Evolutionary conservation across 805 yeast species (phyloP).

Genomic region (Ogataea pini): DNA sequence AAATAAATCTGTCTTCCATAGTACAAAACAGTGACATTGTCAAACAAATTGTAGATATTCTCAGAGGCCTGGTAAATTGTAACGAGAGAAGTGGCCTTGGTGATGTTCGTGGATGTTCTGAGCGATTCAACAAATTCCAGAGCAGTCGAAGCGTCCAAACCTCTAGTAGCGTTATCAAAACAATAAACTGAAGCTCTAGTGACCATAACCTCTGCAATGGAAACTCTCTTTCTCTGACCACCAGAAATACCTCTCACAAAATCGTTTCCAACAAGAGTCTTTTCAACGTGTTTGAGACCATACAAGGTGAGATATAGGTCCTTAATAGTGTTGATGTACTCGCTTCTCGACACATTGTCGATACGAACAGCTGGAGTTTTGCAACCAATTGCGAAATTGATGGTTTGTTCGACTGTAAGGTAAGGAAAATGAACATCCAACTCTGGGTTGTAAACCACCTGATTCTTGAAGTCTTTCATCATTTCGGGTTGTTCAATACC

Average conservation of each 20-base stretch:
- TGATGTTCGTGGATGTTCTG: constrained; percentile 57
- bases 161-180: constrained; percentile 73
- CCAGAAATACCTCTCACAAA: constrained; percentile 71
- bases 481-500: constrained; percentile 50
- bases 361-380: constrained; percentile 53
- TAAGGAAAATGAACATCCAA: constrained; percentile 59
- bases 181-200: constrained; percentile 55
- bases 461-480: constrained; percentile 47
- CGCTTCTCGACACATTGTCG: constrained; percentile 41
- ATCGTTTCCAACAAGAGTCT: constrained; percentile 68
- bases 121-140: constrained; percentile 62
- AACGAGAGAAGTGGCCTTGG: constrained; percentile 58
- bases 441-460: constrained; percentile 57
- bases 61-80: constrained; percentile 72
- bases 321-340: constrained; percentile 44
- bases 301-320: constrained; percentile 53
- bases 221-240: constrained; percentile 72
- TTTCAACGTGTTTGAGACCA: constrained; percentile 59
- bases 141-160: constrained; percentile 71
- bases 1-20: constrained; percentile 62
- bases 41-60: constrained; percentile 60
- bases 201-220: constrained; percentile 64
- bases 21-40: constrained; percentile 60
- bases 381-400: constrained; percentile 55
- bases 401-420: constrained; percentile 55